phyloP scores from a whole-genome alignment of 306 rosid genomes.

The Pachyrhizus erosus region DNA sequence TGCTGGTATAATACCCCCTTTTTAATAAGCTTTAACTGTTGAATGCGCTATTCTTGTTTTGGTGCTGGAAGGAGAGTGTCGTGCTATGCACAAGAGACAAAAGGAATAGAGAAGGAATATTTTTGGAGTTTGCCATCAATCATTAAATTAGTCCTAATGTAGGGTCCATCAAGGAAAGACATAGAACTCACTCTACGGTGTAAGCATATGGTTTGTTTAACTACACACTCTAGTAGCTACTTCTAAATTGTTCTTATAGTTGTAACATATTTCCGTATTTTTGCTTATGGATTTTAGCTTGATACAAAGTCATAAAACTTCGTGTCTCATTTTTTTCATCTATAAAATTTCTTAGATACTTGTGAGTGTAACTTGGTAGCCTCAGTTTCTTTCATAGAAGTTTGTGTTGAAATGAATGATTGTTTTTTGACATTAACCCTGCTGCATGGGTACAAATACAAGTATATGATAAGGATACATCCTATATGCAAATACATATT shows the following conservation, averaged over 20 bases:
- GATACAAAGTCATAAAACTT: not conserved
- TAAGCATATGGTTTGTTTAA: slow-evolving; percentile 13
- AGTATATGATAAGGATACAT: too few species aligned
- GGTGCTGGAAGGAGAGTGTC: slow-evolving; percentile 45
- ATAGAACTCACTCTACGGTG: not conserved
- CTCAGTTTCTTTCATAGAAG: not conserved
- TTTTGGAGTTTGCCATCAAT: slow-evolving; percentile 56
- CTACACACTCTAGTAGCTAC: not conserved
- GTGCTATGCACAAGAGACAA: slow-evolving; percentile 63
- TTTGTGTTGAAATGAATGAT: not conserved
- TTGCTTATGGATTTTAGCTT: not conserved
- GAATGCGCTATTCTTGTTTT: slow-evolving; percentile 26
- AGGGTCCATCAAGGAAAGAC: slow-evolving; percentile 40
- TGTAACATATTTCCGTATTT: not conserved
- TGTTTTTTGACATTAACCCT: not conserved
- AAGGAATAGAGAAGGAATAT: slow-evolving; percentile 65
- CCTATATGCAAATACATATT: too few species aligned
- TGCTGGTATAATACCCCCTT: slow-evolving; percentile 38
- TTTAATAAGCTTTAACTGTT: slow-evolving; percentile 39
- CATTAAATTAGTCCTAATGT: slow-evolving; percentile 46
- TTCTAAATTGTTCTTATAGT: not conserved
- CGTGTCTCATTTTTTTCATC: not conserved
- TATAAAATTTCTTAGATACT: not conserved
- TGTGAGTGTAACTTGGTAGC: not conserved
- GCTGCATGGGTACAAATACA: too few species aligned